phyloP scores from a whole-genome alignment of 2,329 filamentous ascomycete genomes.

The Bipolaris gigantea region DNA sequence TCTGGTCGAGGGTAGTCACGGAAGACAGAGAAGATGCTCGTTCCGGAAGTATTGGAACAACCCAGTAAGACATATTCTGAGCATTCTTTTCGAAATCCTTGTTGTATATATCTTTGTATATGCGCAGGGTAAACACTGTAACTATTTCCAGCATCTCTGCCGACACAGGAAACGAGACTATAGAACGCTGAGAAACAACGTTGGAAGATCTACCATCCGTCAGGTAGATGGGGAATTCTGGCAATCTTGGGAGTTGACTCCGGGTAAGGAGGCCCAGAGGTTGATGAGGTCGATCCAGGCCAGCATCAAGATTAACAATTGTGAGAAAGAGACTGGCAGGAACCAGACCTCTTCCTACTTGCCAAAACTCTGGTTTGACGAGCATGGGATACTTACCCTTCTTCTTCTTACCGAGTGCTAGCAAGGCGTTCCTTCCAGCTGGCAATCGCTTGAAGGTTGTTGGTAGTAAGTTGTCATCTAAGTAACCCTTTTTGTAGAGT shows the following conservation, averaged over 20 bases:
- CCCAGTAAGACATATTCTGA: conserved; percentile 76
- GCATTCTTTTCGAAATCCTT: conserved; percentile 72
- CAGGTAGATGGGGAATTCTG: conserved; percentile 72
- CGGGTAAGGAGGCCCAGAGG: conserved; percentile 74
- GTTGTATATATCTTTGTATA: conserved; percentile 86
- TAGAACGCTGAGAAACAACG: conserved; percentile 56
- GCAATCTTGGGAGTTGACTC: conserved; percentile 63
- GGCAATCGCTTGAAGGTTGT: conserved; percentile 72
- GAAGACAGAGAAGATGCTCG: not conserved
- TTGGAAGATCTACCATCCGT: conserved; percentile 63
- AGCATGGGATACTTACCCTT: conserved; percentile 74
- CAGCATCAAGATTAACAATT: conserved; percentile 62
- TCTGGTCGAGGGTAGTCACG: conserved; percentile 15
- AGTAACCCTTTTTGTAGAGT: conserved; percentile 65
- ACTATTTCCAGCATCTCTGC: conserved; percentile 57
- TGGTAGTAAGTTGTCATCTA: conserved; percentile 76
- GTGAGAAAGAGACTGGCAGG: conserved; percentile 63
- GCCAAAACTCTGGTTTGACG: conserved; percentile 78
- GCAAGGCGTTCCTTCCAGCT: conserved; percentile 79
- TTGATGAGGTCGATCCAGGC: conserved; percentile 61
- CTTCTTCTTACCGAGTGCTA: conserved; percentile 81
- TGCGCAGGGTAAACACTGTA: conserved; percentile 70
- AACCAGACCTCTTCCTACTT: conserved; percentile 45
- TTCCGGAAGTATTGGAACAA: conserved; percentile 61
- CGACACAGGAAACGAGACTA: conserved; percentile 49